These are phyloP conservation scores for Malassezia restricta DNA, from an alignment of 1,284 basidiomycete species.

Conservation along the genomic window DNA sequence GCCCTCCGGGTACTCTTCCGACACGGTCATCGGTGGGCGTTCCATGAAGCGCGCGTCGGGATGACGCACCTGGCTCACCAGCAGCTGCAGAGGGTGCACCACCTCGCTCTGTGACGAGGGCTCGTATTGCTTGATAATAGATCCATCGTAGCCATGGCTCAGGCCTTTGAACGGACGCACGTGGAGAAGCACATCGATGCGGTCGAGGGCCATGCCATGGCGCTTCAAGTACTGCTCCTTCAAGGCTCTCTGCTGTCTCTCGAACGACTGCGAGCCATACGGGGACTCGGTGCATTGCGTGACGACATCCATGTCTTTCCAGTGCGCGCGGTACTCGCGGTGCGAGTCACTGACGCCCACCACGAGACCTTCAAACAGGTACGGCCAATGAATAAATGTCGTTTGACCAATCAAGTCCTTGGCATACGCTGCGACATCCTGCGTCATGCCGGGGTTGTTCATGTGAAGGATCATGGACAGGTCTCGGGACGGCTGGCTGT, in stretches of 20 bases:
- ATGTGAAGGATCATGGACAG: constrained; percentile 85
- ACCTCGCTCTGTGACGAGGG: constrained; percentile 60
- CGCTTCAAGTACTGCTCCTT: constrained; percentile 71
- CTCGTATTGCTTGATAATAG: constrained; percentile 90
- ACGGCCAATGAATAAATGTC: constrained; percentile 81
- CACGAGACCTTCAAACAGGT: constrained; percentile 79
- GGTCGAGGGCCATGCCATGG: constrained; percentile 71
- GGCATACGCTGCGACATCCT: constrained; percentile 58
- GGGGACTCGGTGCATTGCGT: background rate
- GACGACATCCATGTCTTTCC: constrained; percentile 49
- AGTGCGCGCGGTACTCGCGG: constrained; percentile 60
- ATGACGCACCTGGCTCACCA: constrained; percentile 28
- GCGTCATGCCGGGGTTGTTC: constrained; percentile 60
- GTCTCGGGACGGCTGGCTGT: constrained; percentile 76
- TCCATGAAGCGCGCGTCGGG: constrained; percentile 47
- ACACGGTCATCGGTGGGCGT: constrained; percentile 63
- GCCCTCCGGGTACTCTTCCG: constrained; percentile 77
- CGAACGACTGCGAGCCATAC: constrained; percentile 28
- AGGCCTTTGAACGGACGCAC: constrained; percentile 55
- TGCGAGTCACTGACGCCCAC: constrained; percentile 64
- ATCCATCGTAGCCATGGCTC: constrained; percentile 73
- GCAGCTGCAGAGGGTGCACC: constrained; percentile 59
- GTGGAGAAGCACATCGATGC: constrained; percentile 49
- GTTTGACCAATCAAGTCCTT: constrained; percentile 48
- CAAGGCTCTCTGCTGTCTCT: constrained; percentile 51